These are phyloP conservation scores for Xylaria nigripes DNA, from an alignment of 495 filamentous ascomycete species.

Conservation along the genomic window DNA sequence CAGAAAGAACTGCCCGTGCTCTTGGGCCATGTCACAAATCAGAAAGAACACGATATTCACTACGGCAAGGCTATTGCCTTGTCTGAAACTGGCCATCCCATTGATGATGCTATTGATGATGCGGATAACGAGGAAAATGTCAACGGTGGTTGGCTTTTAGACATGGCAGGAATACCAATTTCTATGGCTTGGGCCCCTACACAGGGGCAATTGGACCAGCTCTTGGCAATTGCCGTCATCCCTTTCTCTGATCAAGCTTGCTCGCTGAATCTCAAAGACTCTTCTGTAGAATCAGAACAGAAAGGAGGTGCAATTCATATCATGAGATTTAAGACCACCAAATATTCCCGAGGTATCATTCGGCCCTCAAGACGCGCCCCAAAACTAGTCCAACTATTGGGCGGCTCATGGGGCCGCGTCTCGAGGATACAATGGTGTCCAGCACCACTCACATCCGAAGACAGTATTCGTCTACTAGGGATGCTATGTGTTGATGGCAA, in stretches of 20 bases:
- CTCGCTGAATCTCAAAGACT: constrained; percentile 14
- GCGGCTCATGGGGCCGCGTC: constrained; percentile 35
- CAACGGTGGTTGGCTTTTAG: constrained; percentile 35
- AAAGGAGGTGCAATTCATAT: constrained; percentile 33
- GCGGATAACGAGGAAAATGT: constrained; percentile 11
- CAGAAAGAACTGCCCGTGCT: constrained; percentile 27
- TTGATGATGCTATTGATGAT: constrained; percentile 16
- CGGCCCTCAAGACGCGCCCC: constrained; percentile 19
- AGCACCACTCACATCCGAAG: constrained; percentile 22
- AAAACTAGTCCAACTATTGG: constrained; percentile 22
- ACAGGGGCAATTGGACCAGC: constrained; percentile 24
- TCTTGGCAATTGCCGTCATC: constrained; percentile 38
- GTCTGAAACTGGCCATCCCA: constrained; percentile 18
- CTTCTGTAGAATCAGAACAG: constrained; percentile 14
- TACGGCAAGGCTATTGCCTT: constrained; percentile 27
- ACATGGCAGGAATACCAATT: constrained; percentile 38
- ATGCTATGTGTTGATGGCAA: constrained; percentile 36
- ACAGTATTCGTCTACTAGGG: constrained; percentile 28
- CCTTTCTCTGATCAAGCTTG: constrained; percentile 37
- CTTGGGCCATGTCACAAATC: constrained; percentile 30
- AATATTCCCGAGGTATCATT: constrained; percentile 11
- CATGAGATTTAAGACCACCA: constrained; percentile 30
- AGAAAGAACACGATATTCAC: constrained; percentile 27
- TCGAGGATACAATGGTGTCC: constrained; percentile 40
- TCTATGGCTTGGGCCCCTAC: constrained; percentile 38